These are phyloP conservation scores for Buddleja alternifolia DNA, from an alignment of 257 asterid species.

Conservation along the genomic window DNA sequence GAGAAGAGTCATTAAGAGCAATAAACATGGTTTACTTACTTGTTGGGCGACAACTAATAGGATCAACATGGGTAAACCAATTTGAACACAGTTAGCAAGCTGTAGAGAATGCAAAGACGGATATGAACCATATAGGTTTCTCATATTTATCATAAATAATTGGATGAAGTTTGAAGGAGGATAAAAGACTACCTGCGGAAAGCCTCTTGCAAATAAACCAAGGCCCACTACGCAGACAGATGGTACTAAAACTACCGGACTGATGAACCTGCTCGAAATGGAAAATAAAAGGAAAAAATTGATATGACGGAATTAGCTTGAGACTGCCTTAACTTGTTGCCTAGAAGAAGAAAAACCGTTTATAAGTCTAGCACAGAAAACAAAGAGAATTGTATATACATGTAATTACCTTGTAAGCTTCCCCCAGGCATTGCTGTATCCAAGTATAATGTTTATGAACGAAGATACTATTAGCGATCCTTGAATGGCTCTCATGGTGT, in stretches of 20 bases:
- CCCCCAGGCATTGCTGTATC: slow-evolving; percentile 86
- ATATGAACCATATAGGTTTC: slow-evolving; percentile 20
- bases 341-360: neutral
- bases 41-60: slow-evolving; percentile 77
- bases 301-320: slow-evolving; percentile 1
- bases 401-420: slow-evolving; percentile 66
- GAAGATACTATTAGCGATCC: slow-evolving; percentile 94
- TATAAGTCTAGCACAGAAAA: neutral
- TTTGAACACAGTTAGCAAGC: slow-evolving; percentile 83
- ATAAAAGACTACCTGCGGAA: slow-evolving; percentile 65
- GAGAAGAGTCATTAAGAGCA: neutral
- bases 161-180: slow-evolving; percentile 15
- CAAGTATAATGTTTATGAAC: slow-evolving; percentile 73
- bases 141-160: slow-evolving; percentile 4
- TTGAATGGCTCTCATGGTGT: slow-evolving; percentile 89
- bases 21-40: slow-evolving; percentile 48
- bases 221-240: slow-evolving; percentile 83
- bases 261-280: slow-evolving; percentile 55
- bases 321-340: neutral
- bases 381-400: slow-evolving; percentile 13
- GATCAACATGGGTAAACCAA: slow-evolving; percentile 91
- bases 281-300: neutral
- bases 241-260: slow-evolving; percentile 85
- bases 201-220: slow-evolving; percentile 86
- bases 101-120: slow-evolving; percentile 41